Conservation (phyloP, 2,329 filamentous ascomycete genomes). For the Nakataea oryzae region DNA sequence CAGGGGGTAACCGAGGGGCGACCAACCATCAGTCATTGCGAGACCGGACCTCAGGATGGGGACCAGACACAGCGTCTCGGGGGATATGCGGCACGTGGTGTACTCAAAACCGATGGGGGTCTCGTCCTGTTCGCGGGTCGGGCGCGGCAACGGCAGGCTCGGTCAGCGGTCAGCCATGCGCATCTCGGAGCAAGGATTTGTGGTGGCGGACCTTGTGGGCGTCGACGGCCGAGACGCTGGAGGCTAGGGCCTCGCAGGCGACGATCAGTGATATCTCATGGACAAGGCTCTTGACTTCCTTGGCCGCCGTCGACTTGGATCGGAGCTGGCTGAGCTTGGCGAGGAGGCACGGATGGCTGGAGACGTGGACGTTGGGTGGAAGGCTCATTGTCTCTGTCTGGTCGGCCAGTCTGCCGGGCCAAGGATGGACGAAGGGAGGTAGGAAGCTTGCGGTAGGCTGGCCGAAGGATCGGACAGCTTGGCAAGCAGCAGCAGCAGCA, state of each 20-base stretch:
- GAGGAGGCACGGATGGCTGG: conserved; percentile 72
- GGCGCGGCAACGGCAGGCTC: neutral
- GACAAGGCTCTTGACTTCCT: conserved; percentile 71
- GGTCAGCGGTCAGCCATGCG: neutral
- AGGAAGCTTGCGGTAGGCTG: neutral
- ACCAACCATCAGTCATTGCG: conserved; percentile 74
- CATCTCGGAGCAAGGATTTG: neutral
- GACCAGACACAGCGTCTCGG: conserved; percentile 65
- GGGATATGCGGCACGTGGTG: conserved; percentile 50
- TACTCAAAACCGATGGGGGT: conserved; percentile 75
- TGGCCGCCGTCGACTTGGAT: conserved; percentile 56
- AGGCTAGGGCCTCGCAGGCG: conserved; percentile 67
- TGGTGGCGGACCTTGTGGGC: conserved; percentile 51
- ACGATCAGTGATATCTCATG: conserved; percentile 81
- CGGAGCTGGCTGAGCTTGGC: conserved; percentile 88
- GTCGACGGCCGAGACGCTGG: conserved; percentile 43
- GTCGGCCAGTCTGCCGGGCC: neutral
- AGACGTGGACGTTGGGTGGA: conserved; percentile 63
- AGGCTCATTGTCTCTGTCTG: conserved; percentile 14
- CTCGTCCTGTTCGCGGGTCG: conserved; percentile 42
- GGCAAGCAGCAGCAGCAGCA: no score
- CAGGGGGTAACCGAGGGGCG: neutral
- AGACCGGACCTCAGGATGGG: conserved; percentile 89
- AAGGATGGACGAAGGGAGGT: neutral
- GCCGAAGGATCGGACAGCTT: no score